Conservation (phyloP, 352 stramenopile genomes). For the Phytophthora kernoviae region DNA sequence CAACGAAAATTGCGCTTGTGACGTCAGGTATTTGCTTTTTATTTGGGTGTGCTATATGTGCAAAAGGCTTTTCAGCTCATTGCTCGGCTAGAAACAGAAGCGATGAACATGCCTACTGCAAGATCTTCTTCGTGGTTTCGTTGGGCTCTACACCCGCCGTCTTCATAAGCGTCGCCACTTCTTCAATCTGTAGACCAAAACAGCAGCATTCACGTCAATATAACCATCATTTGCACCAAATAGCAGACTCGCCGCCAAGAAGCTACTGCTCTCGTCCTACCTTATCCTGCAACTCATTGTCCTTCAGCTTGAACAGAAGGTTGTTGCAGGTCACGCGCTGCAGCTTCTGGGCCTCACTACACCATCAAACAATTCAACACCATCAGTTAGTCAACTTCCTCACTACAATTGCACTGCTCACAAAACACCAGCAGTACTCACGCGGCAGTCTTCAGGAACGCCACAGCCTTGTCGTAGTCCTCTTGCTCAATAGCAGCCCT, state of each 20-base stretch:
- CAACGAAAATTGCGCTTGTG: no score
- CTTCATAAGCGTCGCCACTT: constrained; percentile 81
- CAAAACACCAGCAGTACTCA: constrained; percentile 37
- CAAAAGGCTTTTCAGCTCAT: constrained; percentile 17
- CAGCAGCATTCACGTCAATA: constrained; percentile 4
- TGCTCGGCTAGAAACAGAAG: constrained; percentile 9
- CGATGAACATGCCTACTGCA: constrained; percentile 51
- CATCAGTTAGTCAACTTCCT: not conserved
- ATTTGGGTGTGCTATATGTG: constrained; percentile 26
- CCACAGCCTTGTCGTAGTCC: constrained; percentile 75
- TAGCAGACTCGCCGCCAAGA: no score
- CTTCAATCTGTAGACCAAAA: constrained; percentile 52
- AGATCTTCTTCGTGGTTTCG: constrained; percentile 84
- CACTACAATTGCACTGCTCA: not conserved
- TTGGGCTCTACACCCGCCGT: constrained; percentile 76
- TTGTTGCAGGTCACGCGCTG: constrained; percentile 90
- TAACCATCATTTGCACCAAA: not conserved
- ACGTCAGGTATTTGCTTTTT: constrained; percentile 27
- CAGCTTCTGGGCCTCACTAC: constrained; percentile 70
- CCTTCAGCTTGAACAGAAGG: constrained; percentile 87
- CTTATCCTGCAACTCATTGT: constrained; percentile 76
- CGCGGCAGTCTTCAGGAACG: constrained; percentile 74
- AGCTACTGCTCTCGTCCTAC: constrained; percentile 5
- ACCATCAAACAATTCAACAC: constrained; percentile 4
- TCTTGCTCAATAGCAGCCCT: constrained; percentile 74